These are phyloP conservation scores for Torulaspora microellipsoides DNA, from an alignment of 805 yeast genomes.

Conservation along the genomic window DNA sequence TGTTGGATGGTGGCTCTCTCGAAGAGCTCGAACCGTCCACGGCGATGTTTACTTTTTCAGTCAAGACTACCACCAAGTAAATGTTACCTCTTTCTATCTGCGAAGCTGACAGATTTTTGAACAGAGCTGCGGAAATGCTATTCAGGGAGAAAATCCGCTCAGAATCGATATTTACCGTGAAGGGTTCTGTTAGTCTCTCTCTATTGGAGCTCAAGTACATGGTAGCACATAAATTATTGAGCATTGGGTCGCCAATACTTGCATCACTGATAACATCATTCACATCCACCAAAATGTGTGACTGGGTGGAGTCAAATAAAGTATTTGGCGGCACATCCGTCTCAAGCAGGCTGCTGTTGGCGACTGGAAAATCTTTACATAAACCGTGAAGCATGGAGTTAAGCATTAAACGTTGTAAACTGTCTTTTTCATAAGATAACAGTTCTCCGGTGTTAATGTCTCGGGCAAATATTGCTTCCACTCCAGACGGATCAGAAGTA, in stretches of 20 bases:
- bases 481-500: conserved; percentile 52
- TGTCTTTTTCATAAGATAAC: conserved; percentile 38
- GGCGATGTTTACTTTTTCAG: conserved; percentile 53
- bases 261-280: conserved; percentile 61
- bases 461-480: conserved; percentile 63
- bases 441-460: conserved; percentile 56
- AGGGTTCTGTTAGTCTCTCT: conserved; percentile 71
- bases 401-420: conserved; percentile 57
- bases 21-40: conserved; percentile 31
- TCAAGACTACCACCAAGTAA: conserved; percentile 69
- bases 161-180: conserved; percentile 59
- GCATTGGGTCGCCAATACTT: conserved; percentile 56
- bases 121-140: conserved; percentile 72
- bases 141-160: conserved; percentile 57
- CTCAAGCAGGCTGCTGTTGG: conserved; percentile 33
- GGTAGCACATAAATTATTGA: conserved; percentile 62
- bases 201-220: conserved; percentile 63
- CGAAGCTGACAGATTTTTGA: conserved; percentile 63
- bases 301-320: conserved; percentile 45
- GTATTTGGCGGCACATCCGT: conserved; percentile 45
- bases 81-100: conserved; percentile 58
- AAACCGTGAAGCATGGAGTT: conserved; percentile 69
- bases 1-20: conserved; percentile 14
- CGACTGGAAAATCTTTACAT: conserved; percentile 63
- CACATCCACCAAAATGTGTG: conserved; percentile 71